Conservation (phyloP, 1,139 yeast genomes). For the Nakaseomyces uthaithaninus region DNA sequence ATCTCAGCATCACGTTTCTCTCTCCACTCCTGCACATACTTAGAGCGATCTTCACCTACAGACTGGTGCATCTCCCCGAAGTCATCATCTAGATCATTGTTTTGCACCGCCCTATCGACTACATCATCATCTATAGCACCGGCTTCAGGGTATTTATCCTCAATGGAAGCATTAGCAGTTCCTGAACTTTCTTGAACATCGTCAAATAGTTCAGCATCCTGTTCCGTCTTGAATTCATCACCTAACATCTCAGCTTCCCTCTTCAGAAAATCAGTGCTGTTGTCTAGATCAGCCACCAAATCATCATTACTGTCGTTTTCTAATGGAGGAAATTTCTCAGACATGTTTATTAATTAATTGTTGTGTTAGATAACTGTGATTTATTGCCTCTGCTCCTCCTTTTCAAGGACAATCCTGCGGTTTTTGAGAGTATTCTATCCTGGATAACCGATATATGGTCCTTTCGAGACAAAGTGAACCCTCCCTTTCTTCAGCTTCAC, state of each 20-base stretch:
- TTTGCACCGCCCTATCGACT: constrained; percentile 20
- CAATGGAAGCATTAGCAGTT: constrained; percentile 42
- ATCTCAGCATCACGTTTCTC: constrained; percentile 78
- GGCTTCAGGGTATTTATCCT: constrained; percentile 55
- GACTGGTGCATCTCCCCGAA: constrained; percentile 27
- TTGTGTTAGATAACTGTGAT: too few relatives aligned
- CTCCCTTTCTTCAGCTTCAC: too few relatives aligned
- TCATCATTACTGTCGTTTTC: constrained; percentile 41
- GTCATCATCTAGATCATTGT: constrained; percentile 31
- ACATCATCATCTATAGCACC: constrained; percentile 6
- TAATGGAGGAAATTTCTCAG: constrained; percentile 81
- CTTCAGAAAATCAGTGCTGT: constrained; percentile 58
- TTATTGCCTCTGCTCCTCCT: too few relatives aligned
- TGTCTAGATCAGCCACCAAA: constrained; percentile 28
- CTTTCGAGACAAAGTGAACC: too few relatives aligned
- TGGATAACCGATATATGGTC: too few relatives aligned
- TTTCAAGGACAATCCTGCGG: too few relatives aligned
- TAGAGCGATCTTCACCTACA: constrained; percentile 39
- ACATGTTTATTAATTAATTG: constrained; percentile 44
- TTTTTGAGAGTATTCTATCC: too few relatives aligned
- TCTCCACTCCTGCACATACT: constrained; percentile 69
- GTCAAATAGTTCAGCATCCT: constrained; percentile 45
- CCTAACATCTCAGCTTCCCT: constrained; percentile 84
- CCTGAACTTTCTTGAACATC: constrained; percentile 42
- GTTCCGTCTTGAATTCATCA: constrained; percentile 63